Percentiles rank a stretch among this genome's conserved stretches.
Conservation (phyloP, 2,329 filamentous ascomycete genomes). For the Fusarium algeriense region DNA sequence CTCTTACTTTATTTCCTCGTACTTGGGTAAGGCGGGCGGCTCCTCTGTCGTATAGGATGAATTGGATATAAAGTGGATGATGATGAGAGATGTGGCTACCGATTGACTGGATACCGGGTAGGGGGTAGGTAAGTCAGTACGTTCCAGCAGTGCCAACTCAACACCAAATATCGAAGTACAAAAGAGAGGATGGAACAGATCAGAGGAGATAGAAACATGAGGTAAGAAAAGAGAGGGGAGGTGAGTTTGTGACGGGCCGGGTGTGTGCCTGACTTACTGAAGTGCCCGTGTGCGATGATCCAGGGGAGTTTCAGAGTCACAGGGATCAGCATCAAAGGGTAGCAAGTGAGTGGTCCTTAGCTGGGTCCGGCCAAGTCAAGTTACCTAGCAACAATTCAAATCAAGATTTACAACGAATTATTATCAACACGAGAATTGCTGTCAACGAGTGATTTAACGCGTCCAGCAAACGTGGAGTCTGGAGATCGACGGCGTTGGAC, state of each 20-base stretch:
- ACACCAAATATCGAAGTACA: background rate
- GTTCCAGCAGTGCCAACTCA: slow-evolving; percentile 15
- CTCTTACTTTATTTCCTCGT: slow-evolving; percentile 21
- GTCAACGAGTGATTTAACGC: slow-evolving; percentile 14
- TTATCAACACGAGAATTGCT: slow-evolving; percentile 14
- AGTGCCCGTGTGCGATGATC: slow-evolving; percentile 33
- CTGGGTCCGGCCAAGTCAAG: slow-evolving; percentile 2
- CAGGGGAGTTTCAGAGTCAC: slow-evolving; percentile 48
- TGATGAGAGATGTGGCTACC: slow-evolving; percentile 5
- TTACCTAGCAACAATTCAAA: slow-evolving; percentile 21
- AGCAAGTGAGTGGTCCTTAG: slow-evolving; percentile 25
- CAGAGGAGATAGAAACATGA: slow-evolving; percentile 22
- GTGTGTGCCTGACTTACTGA: slow-evolving; percentile 18
- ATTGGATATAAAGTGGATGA: background rate
- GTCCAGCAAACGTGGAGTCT: slow-evolving; percentile 20
- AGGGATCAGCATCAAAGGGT: slow-evolving; percentile 45
- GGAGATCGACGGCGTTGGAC: slow-evolving; percentile 6
- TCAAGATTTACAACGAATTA: slow-evolving; percentile 11
- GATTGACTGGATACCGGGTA: background rate
- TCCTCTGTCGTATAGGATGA: slow-evolving; percentile 5
- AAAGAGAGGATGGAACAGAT: slow-evolving; percentile 17
- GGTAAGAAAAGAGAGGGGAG: slow-evolving; percentile 23
- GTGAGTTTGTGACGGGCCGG: slow-evolving; percentile 8
- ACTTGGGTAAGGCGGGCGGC: slow-evolving; percentile 12
- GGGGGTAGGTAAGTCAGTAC: background rate